These are phyloP conservation scores for Musa schizocarpa DNA, from an alignment of 176 grass and related monocot genomes.

Conservation along the genomic window DNA sequence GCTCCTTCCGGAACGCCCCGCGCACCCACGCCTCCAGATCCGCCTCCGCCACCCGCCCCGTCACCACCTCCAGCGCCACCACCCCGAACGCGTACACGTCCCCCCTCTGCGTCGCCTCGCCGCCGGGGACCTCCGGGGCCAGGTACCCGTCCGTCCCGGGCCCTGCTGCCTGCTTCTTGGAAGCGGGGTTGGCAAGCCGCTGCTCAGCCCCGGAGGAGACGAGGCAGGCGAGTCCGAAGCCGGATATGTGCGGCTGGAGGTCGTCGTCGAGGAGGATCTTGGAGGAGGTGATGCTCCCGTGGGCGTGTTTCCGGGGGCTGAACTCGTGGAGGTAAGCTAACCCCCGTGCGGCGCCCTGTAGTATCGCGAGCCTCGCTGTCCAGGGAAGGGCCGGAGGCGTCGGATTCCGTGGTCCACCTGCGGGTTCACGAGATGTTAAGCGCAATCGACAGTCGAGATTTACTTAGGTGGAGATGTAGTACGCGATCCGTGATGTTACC, in stretches of 20 bases:
- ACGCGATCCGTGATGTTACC: constrained; percentile 16
- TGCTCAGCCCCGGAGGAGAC: constrained; percentile 39
- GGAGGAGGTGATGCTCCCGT: constrained; percentile 76
- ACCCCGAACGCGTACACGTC: constrained; percentile 95
- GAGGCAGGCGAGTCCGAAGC: constrained; percentile 66
- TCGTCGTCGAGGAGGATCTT: constrained; percentile 98
- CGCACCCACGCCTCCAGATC: constrained; percentile 88
- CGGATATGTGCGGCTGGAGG: constrained; percentile 57
- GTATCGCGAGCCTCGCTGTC: constrained; percentile 56
- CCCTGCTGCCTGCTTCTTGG: constrained; percentile 42
- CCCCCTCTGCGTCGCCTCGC: constrained; percentile 54
- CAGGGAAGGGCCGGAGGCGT: constrained; percentile 50
- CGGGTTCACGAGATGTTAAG: not conserved
- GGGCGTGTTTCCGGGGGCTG: constrained; percentile 74
- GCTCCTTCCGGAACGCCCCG: constrained; percentile 77
- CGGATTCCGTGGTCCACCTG: constrained; percentile 55
- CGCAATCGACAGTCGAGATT: not conserved
- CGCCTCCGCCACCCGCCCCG: constrained; percentile 25
- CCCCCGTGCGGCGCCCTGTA: constrained; percentile 73
- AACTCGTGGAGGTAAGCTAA: constrained; percentile 79
- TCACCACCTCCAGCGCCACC: constrained; percentile 71
- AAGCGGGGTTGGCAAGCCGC: constrained; percentile 27
- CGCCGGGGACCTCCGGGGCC: constrained; percentile 51
- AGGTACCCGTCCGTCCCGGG: constrained; percentile 41
- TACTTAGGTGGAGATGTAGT: not conserved